Evolutionary conservation across 192 early-diverging fungal species (phyloP), one percentile per base, ranked within the genome.

Genomic region (Umbelopsis sp.): DNA sequence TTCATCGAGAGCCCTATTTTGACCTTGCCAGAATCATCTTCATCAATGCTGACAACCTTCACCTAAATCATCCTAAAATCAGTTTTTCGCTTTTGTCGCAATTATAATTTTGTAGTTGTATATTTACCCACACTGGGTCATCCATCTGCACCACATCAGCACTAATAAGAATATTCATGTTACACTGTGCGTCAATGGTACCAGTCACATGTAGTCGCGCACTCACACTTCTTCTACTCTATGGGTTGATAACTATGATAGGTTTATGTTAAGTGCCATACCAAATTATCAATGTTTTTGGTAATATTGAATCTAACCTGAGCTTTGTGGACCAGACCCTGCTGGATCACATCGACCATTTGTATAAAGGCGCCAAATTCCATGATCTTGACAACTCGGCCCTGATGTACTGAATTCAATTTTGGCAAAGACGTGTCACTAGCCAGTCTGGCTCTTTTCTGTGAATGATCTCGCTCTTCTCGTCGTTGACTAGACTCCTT

Each of bases 1-100:
- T 81, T 81, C 80, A 81, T 81, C 10, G 80, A 81, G 12, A 81
- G 37, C n/a, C 73, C 74, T 48, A 81, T 75, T 48, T 78, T 81
- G 16, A 41, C 18, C 27, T 69, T 69, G 48, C 67, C 67, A 23
- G 48, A 7, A 49, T 69, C 67, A 46, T 77, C 73, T 21, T 81
- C 80, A 48, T 81, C 76, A 11, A 77, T 4, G 55, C 73, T 74
- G 7, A 72, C 74, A 30, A 78, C 76, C 45, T 81, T 81, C 50
- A 81, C 79, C 79, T 81, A 23, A 67, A 23, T n/a, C 21, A 21
- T 64, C 37, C 52, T 37, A 49, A 55, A 70, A 22, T 61, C 55
- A 58, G 9, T 13, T 3, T 46, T 61, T 64, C 15, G 41, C 1
- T 52, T 22, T 16, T 6, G 15, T 30, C 23, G 41, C 8, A 16